phyloP scores from a whole-genome alignment of 305 asterid genomes.

The Solanum hybrid region DNA sequence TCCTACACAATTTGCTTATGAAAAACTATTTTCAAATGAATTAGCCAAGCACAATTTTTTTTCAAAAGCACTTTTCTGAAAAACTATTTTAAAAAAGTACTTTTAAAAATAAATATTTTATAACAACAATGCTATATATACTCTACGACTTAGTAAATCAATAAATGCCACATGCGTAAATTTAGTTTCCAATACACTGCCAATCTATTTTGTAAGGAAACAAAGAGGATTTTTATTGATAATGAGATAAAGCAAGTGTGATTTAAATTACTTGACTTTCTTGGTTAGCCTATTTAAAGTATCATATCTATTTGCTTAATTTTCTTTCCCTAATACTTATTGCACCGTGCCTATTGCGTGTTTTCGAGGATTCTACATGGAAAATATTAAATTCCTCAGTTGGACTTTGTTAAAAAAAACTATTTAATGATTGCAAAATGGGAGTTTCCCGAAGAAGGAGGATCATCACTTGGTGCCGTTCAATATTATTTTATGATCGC shows the following conservation, averaged over 20 bases:
- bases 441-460: background rate
- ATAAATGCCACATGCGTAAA: background rate
- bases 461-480: background rate
- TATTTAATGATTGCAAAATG: background rate
- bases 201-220: background rate
- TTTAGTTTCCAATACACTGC: background rate
- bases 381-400: background rate
- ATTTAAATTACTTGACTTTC: background rate
- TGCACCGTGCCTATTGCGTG: background rate
- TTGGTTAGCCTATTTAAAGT: background rate
- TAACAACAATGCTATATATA: background rate
- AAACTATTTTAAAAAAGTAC: too few species aligned
- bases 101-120: too few species aligned
- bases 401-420: background rate
- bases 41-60: background rate
- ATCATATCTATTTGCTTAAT: background rate
- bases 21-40: too few species aligned
- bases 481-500: background rate
- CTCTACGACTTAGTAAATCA: background rate
- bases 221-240: background rate
- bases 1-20: background rate
- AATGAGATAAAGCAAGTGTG: background rate
- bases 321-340: background rate
- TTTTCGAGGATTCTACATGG: background rate
- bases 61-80: too few species aligned